Base-by-base conservation (phyloP, 192 early-diverging fungal species). In the Thoreauomyces humboldtii region DNA sequence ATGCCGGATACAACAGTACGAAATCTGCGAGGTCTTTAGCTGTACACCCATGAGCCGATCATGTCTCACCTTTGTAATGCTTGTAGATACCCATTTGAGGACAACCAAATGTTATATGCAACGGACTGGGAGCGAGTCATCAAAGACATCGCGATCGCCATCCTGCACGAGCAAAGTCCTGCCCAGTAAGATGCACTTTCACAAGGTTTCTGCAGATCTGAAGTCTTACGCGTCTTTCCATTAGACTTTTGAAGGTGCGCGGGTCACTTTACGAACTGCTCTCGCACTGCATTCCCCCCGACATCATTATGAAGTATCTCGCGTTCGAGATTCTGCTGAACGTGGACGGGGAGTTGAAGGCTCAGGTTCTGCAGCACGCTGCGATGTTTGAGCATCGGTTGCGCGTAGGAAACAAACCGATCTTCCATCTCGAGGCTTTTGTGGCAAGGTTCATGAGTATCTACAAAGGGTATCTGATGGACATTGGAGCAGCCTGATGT, bases 391-490 rank as follows among this genome's bases (percentile, higher is more conserved):
- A 98, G 66, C 90, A 95, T 59, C 88, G 91, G 45, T 71, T 98
- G 69, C 82, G 86, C 38, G 71, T 82, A 14, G 96, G 96, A 1
- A 87, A 84, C 58, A 98, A 98, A 78, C 83, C 86, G 1, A 94
- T 98, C 22, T 92, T 97, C 61, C 94, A 98, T 69, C 77, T 98
- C 28, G 96, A 98, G 69, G 92, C 93, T 0, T 98, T 93, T 76
- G 86, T 90, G 27, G 92, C 91, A 36, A 88, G 87, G 66, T 84
- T 95, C 53, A 97, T 98, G 94, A 87, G 87, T 36, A 67, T 91
- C 7, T 97, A 95, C 78, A 92, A 92, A 73, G 75, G 84, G 77
- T 91, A 88, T 58, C 57, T 86, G 50, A 67, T 73, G 47, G 71
- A 81, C 5, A 41, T 63, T 59, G 69, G 62, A 22, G 21, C 27